Base-by-base conservation (phyloP, 2,329 filamentous ascomycete species). In the Colletotrichum sp. region DNA sequence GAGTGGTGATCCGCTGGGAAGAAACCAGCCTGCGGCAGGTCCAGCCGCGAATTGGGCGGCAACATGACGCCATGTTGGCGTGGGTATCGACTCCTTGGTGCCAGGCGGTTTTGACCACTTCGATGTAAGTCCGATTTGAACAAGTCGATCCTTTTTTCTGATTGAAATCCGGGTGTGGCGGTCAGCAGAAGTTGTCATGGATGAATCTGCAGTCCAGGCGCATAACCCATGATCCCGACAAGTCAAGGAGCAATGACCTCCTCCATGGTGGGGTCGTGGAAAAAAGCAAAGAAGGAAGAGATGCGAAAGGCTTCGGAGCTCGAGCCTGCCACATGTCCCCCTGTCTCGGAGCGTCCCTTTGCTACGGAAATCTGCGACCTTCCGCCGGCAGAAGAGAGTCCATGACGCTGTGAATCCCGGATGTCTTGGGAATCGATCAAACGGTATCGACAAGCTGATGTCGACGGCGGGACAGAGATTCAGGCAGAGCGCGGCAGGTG, bases 281-380 rank as follows among this genome's bases (percentile, higher is more conserved):
- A 60, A 75, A 75, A 75, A 67, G 63, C 62, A 71, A 75, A 26
- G 62, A 39, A 55, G 68, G 39, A 68, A 72, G 57, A 68, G 57
- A 68, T 64, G 73, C 63, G 69, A 67, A 55, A 64, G 63, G 55
- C 32, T 49, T 36, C 69, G 60, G 65, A 71, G 70, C 34, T 68
- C 44, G n/a, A 49, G 68, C 62, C 68, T 63, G 36, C 59, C 63
- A 30, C 39, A n/a, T 64, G 34, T 12, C 44, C 44, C 55, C 70
- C 59, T 67, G 73, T 73, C 70, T 73, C 57, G 57, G 64, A 65
- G 73, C 70, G 26, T 52, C 32, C 34, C 70, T 69, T 76, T 76
- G 73, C 70, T 34, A 72, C 28, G 70, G 55, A 68, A 72, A 68
- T 39, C 26, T 72, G 55, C 55, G 49, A 72, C 63, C 69, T 44